phyloP scores from a whole-genome alignment of 495 filamentous ascomycete genomes.

The Penicillium bialowiezense region DNA sequence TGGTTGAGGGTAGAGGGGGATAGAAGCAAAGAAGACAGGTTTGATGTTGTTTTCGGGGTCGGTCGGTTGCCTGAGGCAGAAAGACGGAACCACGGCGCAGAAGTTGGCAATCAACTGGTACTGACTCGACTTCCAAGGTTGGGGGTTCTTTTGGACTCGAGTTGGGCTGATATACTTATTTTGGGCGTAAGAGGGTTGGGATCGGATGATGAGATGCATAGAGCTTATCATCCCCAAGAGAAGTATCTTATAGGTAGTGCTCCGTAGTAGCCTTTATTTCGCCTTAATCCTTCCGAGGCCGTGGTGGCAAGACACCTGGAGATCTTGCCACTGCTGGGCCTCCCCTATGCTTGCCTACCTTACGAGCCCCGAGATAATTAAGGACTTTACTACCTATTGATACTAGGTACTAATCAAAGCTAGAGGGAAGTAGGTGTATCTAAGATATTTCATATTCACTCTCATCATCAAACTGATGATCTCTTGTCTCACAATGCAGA shows the following conservation, averaged over 20 bases:
- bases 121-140: no score
- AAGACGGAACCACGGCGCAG: constrained; percentile 12
- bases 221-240: no score
- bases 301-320: background rate
- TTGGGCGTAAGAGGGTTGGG: background rate
- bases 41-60: constrained; percentile 33
- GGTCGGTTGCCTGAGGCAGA: constrained; percentile 22
- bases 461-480: constrained; percentile 6
- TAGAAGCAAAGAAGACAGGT: constrained; percentile 36
- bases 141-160: no score
- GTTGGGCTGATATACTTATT: background rate
- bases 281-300: no score
- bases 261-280: no score
- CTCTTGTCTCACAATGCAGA: constrained; percentile 32
- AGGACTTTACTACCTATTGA: no score
- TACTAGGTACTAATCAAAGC: no score
- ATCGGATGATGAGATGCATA: background rate
- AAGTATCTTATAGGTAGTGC: no score
- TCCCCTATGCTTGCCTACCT: no score
- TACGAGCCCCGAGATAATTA: no score
- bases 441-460: constrained; percentile 12
- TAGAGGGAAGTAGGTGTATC: background rate
- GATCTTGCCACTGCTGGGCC: background rate
- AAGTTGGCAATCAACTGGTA: background rate
- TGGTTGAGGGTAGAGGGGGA: constrained; percentile 16